Percentiles rank a stretch among this genome's conserved stretches.
Evolutionary conservation across 1,139 yeast genomes (phyloP).

Genomic region (Zygoascus sp.): DNA sequence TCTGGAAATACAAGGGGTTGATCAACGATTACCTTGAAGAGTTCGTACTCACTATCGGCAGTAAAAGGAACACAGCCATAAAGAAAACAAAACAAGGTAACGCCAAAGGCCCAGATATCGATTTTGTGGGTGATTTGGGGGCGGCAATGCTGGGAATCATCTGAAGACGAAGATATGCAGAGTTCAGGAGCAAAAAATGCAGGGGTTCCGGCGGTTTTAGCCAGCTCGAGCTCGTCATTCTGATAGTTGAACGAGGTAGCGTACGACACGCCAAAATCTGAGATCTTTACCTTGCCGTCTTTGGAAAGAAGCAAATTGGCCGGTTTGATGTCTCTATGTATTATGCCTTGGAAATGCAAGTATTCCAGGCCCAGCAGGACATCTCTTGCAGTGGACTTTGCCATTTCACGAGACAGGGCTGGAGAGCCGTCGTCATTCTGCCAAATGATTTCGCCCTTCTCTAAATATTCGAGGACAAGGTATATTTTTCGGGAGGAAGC

Average conservation of each 20-base stretch:
- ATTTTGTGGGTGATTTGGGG: constrained; percentile 66
- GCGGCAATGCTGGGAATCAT: constrained; percentile 25
- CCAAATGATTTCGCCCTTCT: constrained; percentile 93
- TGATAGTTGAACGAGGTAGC: constrained; percentile 50
- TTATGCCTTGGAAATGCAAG: constrained; percentile 86
- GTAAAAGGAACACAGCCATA: constrained; percentile 89
- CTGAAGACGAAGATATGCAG: constrained; percentile 46
- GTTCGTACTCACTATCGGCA: constrained; percentile 81
- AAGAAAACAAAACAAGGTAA: constrained; percentile 80
- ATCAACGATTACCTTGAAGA: constrained; percentile 77
- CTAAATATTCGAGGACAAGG: constrained; percentile 84
- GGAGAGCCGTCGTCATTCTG: constrained; percentile 41
- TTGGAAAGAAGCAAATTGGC: constrained; percentile 78
- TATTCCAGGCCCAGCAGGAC: constrained; percentile 89
- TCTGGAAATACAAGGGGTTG: constrained; percentile 60
- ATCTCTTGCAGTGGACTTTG: constrained; percentile 53
- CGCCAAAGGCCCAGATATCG: constrained; percentile 97
- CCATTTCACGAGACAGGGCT: constrained; percentile 23
- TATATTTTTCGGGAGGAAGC: constrained; percentile 77
- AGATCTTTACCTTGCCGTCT: constrained; percentile 77
- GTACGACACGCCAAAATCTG: constrained; percentile 96
- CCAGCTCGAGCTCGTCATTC: constrained; percentile 73
- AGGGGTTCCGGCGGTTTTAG: constrained; percentile 89
- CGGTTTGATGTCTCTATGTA: constrained; percentile 96
- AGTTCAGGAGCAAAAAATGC: constrained; percentile 80